Conservation (phyloP, 257 asterid species). For the Schizonepeta tenuifolia region DNA sequence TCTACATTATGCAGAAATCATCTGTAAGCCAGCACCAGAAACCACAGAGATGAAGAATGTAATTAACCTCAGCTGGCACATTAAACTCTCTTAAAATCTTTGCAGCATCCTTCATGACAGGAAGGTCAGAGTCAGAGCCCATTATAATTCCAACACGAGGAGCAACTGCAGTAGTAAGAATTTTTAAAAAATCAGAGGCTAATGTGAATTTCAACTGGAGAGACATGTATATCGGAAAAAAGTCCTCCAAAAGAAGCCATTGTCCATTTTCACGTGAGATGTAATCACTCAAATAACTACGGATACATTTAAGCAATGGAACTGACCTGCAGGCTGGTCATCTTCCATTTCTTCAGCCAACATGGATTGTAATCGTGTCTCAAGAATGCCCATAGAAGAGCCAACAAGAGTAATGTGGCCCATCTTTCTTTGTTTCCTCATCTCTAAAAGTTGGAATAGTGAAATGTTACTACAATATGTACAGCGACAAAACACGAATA, state of each 20-base stretch:
- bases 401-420: conserved; percentile 94
- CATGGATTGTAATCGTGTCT: conserved; percentile 64
- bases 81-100: conserved; percentile 76
- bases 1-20: neutral
- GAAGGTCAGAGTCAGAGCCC: conserved; percentile 99
- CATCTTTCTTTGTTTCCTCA: conserved; percentile 97
- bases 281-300: conserved; percentile 24
- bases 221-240: neutral
- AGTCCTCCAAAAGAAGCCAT: neutral
- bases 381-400: conserved; percentile 78
- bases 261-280: neutral
- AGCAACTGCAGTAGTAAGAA: conserved; percentile 46
- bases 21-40: neutral
- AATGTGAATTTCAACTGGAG: neutral
- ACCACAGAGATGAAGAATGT: conserved; percentile 1
- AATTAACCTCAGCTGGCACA: conserved; percentile 81
- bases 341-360: conserved; percentile 54
- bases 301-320: conserved; percentile 5
- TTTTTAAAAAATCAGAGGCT: conserved; percentile 9
- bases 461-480: conserved; percentile 1
- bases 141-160: conserved; percentile 96
- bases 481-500: conserved; percentile 12
- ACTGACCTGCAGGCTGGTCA: conserved; percentile 59
- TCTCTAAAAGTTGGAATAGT: conserved; percentile 50
- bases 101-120: conserved; percentile 98